Conservation (phyloP, 805 yeast species). For the Blastobotrys chiropterorum region DNA sequence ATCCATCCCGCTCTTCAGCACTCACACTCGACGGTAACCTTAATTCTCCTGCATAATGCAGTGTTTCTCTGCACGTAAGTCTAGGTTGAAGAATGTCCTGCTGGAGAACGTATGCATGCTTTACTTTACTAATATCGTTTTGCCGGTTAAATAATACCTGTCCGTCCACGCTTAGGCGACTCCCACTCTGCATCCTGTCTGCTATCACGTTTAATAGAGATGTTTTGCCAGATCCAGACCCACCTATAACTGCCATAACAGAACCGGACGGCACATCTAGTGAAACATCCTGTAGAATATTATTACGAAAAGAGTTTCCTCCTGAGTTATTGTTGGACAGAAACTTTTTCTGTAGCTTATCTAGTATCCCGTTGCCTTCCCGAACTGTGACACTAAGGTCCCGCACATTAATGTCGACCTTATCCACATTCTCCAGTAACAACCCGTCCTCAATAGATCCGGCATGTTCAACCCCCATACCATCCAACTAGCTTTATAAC, state of each 20-base stretch:
- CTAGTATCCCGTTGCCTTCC: constrained; percentile 2
- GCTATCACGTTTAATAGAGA: constrained; percentile 56
- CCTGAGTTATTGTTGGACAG: neutral
- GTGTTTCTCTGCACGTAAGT: constrained; percentile 65
- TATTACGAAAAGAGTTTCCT: constrained; percentile 20
- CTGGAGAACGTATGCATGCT: constrained; percentile 65
- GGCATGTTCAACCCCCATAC: neutral
- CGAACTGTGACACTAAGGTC: constrained; percentile 12
- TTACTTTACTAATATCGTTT: constrained; percentile 25
- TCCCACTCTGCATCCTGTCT: constrained; percentile 22
- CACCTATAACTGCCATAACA: constrained; percentile 77
- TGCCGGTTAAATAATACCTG: constrained; percentile 25
- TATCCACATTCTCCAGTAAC: constrained; percentile 12
- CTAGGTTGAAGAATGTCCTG: constrained; percentile 68
- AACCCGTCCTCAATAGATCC: neutral
- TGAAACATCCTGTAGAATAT: constrained; percentile 46
- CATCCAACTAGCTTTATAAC: neutral
- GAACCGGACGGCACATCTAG: constrained; percentile 55
- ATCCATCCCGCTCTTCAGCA: constrained; percentile 36
- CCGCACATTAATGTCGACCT: constrained; percentile 18
- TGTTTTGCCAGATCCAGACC: constrained; percentile 84
- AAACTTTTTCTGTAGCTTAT: neutral
- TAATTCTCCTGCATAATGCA: constrained; percentile 64
- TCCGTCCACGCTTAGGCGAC: constrained; percentile 23
- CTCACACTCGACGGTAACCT: constrained; percentile 47